Evolutionary conservation across 2,329 filamentous ascomycete species (phyloP).

Genomic region (Fusarium sp.): DNA sequence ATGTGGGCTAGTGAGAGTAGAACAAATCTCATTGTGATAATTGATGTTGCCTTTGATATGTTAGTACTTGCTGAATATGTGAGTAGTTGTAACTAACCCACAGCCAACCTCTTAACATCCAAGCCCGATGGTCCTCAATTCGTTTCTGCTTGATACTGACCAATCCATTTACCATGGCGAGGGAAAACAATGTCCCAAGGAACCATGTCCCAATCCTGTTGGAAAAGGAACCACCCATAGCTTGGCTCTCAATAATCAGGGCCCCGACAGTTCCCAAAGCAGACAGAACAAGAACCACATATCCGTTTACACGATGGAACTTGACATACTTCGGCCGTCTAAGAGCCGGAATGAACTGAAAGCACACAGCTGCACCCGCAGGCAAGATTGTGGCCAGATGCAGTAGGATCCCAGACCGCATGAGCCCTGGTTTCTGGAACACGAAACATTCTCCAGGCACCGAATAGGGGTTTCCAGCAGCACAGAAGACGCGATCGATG

Average conservation of each 20-base stretch:
- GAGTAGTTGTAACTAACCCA: background rate
- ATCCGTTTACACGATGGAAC: slow-evolving; percentile 22
- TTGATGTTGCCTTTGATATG: slow-evolving; percentile 16
- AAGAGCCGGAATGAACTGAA: slow-evolving; percentile 20
- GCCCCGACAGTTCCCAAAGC: slow-evolving; percentile 4
- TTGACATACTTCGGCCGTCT: background rate
- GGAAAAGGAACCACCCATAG: slow-evolving; percentile 6
- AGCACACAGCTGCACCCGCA: slow-evolving; percentile 16
- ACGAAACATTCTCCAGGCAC: slow-evolving; percentile 15
- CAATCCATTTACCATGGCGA: background rate
- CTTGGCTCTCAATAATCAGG: slow-evolving; percentile 12
- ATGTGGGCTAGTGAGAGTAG: slow-evolving; percentile 2
- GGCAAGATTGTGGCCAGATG: slow-evolving; percentile 21
- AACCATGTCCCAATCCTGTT: slow-evolving; percentile 6
- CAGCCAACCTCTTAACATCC: slow-evolving; percentile 32
- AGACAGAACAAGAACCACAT: slow-evolving; percentile 3
- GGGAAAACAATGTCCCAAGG: background rate
- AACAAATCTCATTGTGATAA: slow-evolving; percentile 25
- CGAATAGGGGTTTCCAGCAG: background rate
- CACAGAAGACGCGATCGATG: slow-evolving; percentile 24
- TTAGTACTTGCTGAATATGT: background rate
- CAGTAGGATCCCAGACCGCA: slow-evolving; percentile 11
- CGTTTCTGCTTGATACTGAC: background rate
- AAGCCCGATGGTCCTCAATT: slow-evolving; percentile 13
- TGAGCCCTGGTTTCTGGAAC: slow-evolving; percentile 11